Conservation (phyloP, 2,329 filamentous ascomycete species). For the Chaetomium olivaceum region DNA sequence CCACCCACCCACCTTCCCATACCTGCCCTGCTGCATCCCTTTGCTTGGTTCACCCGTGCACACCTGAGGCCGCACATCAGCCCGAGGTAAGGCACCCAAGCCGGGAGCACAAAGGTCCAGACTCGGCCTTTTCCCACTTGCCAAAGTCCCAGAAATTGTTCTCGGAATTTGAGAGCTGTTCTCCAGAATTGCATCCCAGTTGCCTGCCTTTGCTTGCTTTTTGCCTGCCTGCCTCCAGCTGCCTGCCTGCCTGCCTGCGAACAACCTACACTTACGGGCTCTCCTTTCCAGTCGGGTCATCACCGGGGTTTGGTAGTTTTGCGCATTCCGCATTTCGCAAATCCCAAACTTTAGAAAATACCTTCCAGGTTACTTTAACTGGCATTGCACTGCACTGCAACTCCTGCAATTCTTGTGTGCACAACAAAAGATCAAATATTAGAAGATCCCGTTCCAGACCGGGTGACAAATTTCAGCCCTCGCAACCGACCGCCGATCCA, state of each 20-base stretch:
- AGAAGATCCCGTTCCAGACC: conserved; percentile 15
- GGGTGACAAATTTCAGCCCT: conserved; percentile 20
- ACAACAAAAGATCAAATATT: neutral
- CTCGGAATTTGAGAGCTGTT: neutral
- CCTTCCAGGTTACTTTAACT: no score
- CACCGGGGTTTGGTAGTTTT: neutral
- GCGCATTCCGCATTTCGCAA: neutral
- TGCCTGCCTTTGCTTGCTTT: no score
- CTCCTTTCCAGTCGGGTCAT: conserved; percentile 4
- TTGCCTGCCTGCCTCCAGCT: neutral
- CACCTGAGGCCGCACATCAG: neutral
- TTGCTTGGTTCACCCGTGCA: neutral
- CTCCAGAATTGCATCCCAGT: neutral
- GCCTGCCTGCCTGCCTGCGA: neutral
- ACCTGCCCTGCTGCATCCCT: no score
- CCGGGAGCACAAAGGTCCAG: conserved; percentile 15
- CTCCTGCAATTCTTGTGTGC: neutral
- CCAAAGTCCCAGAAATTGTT: neutral
- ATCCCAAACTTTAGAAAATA: neutral
- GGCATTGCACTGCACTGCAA: neutral
- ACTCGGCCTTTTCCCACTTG: conserved; percentile 1
- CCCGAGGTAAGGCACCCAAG: neutral
- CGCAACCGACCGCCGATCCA: conserved; percentile 13
- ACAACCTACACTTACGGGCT: neutral
- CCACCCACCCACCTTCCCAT: neutral